phyloP scores from a whole-genome alignment of 352 stramenopile genomes.

The Globisporangium viniferum region DNA sequence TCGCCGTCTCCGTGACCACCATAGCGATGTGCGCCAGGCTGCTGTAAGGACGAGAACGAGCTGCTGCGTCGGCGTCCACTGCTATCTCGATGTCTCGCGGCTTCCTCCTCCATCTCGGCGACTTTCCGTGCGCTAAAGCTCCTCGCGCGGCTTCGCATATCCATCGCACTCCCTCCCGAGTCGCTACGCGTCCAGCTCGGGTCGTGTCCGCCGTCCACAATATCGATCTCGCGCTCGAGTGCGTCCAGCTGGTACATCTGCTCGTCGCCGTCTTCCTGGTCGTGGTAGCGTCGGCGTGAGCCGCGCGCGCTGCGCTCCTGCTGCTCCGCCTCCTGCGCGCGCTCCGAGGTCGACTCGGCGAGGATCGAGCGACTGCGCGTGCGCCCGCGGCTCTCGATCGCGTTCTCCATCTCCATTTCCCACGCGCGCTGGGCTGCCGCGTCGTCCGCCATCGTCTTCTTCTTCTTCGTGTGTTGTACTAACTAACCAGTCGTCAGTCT shows the following conservation, averaged over 20 bases:
- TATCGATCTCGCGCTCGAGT: slow-evolving; percentile 25
- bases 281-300: slow-evolving; percentile 11
- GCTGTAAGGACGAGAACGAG: slow-evolving; percentile 56
- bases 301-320: neutral
- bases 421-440: slow-evolving; percentile 49
- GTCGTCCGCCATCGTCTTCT: slow-evolving; percentile 30
- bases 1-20: slow-evolving; percentile 11
- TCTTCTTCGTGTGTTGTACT: neutral
- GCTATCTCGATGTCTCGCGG: neutral
- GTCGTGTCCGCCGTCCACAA: slow-evolving; percentile 34
- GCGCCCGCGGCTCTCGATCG: slow-evolving; percentile 65
- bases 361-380: slow-evolving; percentile 81
- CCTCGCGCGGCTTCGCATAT: slow-evolving; percentile 29
- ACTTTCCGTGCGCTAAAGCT: slow-evolving; percentile 50
- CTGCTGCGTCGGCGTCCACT: slow-evolving; percentile 51
- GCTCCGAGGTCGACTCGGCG: slow-evolving; percentile 35
- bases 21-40: neutral
- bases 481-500: neutral
- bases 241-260: slow-evolving; percentile 11
- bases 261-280: slow-evolving; percentile 10
- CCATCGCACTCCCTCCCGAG: slow-evolving; percentile 15
- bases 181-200: slow-evolving; percentile 29
- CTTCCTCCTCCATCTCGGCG: slow-evolving; percentile 31
- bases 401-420: slow-evolving; percentile 82
- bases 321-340: neutral